phyloP scores from a whole-genome alignment of 2,329 filamentous ascomycete species.

The Phoma sp. region DNA sequence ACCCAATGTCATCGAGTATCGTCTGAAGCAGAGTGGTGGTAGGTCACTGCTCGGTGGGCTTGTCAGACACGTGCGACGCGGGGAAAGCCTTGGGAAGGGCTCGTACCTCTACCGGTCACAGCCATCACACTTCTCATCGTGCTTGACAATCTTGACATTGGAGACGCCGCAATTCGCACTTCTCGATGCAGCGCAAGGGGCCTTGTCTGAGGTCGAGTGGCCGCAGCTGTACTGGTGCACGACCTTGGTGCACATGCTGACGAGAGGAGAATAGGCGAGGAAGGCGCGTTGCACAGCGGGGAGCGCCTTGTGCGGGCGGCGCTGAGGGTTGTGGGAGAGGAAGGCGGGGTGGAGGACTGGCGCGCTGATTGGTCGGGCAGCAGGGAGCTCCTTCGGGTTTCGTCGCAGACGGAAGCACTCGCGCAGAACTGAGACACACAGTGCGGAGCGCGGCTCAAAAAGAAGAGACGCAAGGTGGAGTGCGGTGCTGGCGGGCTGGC shows the following conservation, averaged over 20 bases:
- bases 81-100: constrained; percentile 12
- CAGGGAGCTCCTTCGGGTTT: constrained; percentile 28
- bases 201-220: constrained; percentile 51
- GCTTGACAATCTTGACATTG: constrained; percentile 54
- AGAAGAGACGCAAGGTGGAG: not conserved
- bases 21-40: constrained; percentile 41
- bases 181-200: constrained; percentile 55
- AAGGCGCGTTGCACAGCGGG: constrained; percentile 30
- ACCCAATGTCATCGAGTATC: constrained; percentile 42
- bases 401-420: constrained; percentile 12
- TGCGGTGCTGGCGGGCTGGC: not conserved
- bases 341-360: constrained; percentile 31
- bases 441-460: constrained; percentile 13
- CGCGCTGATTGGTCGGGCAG: constrained; percentile 35
- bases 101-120: constrained; percentile 53
- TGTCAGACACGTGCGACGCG: constrained; percentile 39
- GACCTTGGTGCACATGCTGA: constrained; percentile 55
- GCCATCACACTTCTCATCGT: constrained; percentile 55
- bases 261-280: constrained; percentile 25
- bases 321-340: constrained; percentile 19
- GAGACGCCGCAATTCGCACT: constrained; percentile 48
- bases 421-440: constrained; percentile 16
- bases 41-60: constrained; percentile 27
- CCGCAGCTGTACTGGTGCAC: constrained; percentile 56
- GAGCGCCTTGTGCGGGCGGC: constrained; percentile 30